Evolutionary conservation across 805 yeast species (phyloP).

Genomic region (Scheffersomyces coipomensis): DNA sequence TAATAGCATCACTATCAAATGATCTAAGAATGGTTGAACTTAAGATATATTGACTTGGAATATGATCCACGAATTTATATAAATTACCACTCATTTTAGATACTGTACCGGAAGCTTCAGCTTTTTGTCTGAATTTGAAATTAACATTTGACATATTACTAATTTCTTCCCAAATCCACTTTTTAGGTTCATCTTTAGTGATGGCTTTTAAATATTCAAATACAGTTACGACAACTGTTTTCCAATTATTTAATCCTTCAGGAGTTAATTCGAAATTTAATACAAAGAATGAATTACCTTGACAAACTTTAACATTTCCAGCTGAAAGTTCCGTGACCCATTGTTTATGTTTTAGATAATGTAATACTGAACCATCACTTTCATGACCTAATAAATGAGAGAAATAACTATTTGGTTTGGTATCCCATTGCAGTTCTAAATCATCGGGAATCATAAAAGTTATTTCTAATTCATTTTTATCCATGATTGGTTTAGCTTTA

Average conservation of each 20-base stretch:
- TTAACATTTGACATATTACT: slow-evolving; percentile 63
- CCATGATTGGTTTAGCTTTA: slow-evolving; percentile 80
- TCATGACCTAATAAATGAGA: slow-evolving; percentile 93
- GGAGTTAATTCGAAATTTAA: slow-evolving; percentile 75
- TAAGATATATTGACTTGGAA: slow-evolving; percentile 67
- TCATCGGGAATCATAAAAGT: slow-evolving; percentile 77
- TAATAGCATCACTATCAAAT: slow-evolving; percentile 56
- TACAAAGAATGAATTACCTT: slow-evolving; percentile 66
- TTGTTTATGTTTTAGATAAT: slow-evolving; percentile 63
- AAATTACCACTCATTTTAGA: slow-evolving; percentile 61
- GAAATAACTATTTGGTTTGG: slow-evolving; percentile 66
- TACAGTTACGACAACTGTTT: slow-evolving; percentile 53
- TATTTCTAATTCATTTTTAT: slow-evolving; percentile 63
- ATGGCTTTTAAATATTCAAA: slow-evolving; percentile 78
- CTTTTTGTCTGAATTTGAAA: slow-evolving; percentile 80
- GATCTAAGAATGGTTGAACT: slow-evolving; percentile 55
- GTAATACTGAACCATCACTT: slow-evolving; percentile 79
- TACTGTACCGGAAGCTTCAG: slow-evolving; percentile 68
- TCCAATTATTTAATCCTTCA: slow-evolving; percentile 63
- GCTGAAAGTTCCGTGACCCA: slow-evolving; percentile 81
- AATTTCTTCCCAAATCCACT: slow-evolving; percentile 81
- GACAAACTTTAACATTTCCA: slow-evolving; percentile 65
- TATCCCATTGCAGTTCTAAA: slow-evolving; percentile 56
- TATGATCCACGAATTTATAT: slow-evolving; percentile 44
- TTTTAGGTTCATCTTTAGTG: slow-evolving; percentile 54